These are phyloP conservation scores for Nemania diffusa DNA, from an alignment of 2,329 filamentous ascomycete species.

Conservation along the genomic window DNA sequence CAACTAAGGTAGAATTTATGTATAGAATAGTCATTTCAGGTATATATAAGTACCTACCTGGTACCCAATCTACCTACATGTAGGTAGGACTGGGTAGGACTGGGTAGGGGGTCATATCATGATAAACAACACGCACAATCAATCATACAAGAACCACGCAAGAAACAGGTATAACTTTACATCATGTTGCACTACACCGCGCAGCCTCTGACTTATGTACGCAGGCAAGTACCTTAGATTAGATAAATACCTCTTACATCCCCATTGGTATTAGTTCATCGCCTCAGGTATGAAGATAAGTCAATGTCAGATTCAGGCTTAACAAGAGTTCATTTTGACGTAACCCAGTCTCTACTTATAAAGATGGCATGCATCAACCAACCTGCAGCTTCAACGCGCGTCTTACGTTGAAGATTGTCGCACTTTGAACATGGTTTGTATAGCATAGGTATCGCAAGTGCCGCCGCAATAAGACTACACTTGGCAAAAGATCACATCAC, in stretches of 20 bases:
- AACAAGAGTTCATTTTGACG: not conserved
- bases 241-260: not conserved
- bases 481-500: slow-evolving; percentile 3
- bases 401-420: not conserved
- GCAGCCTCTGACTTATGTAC: not conserved
- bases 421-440: not conserved
- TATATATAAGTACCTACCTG: too few relatives aligned
- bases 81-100: not conserved
- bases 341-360: not conserved
- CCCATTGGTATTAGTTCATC: slow-evolving; percentile 2
- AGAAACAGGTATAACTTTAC: not conserved
- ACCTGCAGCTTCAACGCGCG: not conserved
- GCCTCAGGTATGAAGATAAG: not conserved
- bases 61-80: not conserved
- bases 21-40: too few relatives aligned
- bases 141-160: too few relatives aligned
- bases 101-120: not conserved
- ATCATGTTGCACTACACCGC: not conserved
- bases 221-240: not conserved
- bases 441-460: not conserved
- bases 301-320: not conserved
- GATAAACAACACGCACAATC: not conserved
- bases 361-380: not conserved
- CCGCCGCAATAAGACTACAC: not conserved
- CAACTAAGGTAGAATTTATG: too few relatives aligned